Evolutionary conservation across 1,284 basidiomycete genomes (phyloP), one percentile per base, ranked within the genome.

Genomic region (Pseudozyma sp.): DNA sequence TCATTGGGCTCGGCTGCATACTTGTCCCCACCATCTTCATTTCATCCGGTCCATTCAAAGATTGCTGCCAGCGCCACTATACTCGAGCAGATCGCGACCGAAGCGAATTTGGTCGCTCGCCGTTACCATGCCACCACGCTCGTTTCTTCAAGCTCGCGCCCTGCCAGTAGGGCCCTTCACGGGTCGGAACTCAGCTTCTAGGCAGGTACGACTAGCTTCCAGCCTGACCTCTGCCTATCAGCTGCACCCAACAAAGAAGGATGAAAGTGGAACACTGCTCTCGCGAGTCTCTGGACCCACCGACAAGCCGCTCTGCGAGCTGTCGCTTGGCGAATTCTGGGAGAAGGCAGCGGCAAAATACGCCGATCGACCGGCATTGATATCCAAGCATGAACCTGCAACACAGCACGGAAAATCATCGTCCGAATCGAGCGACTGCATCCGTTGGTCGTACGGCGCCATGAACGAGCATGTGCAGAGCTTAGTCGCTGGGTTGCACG

Each of bases 391-490:
- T 46, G 92, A 94, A 79, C 81, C 62, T 8, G 86, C 89, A 5
- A 83, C 87, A 4, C 85, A 88, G 0, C 89, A 92, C 81, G 89
- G 89, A 9, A 90, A 13, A 7, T 19, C 17, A 16, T 8, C 35
- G 4, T 52, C 46, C 1, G 42, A 31, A 17, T 51, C 62, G 16
- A 44, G 47, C 13, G 24, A 86, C 8, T 89, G 90, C 79, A 86
- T 94, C 6, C 88, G 89, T 16, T 94, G 92, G 92, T 88, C 89
- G 66, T 94, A 90, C 80, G 86, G 84, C 6, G 90, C 92, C 80
- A 90, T 94, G 75, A 87, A 91, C 72, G 81, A 86, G 47, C 89
- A 92, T 79, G 88, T 92, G 33, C 85, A 87, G 51, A 89, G 90
- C 4, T 87, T 93, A 7, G 89, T 92, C 2, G 86, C 90, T 54